phyloP scores from a whole-genome alignment of 2,329 filamentous ascomycete genomes.

The Colletotrichum lupini region DNA sequence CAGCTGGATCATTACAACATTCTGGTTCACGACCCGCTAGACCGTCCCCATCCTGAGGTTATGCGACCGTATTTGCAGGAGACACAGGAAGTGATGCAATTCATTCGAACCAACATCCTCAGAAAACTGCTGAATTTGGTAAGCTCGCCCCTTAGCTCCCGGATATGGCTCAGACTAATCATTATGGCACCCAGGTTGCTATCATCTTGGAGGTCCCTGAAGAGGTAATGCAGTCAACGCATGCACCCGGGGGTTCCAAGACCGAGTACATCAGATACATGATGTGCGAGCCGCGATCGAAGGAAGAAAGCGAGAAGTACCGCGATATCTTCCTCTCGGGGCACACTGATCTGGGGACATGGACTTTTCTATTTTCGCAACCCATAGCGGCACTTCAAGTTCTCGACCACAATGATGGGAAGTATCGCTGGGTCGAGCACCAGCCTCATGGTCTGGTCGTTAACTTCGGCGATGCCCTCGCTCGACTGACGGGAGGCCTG shows the following conservation, averaged over 20 bases:
- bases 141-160: not conserved
- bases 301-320: conserved; percentile 48
- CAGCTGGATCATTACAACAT: conserved; percentile 21
- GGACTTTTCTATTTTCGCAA: conserved; percentile 52
- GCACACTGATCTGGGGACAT: conserved; percentile 52
- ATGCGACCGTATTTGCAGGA: conserved; percentile 38
- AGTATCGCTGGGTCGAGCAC: conserved; percentile 39
- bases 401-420: conserved; percentile 43
- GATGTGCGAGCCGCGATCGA: conserved; percentile 49
- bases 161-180: too few species aligned
- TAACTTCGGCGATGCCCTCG: conserved; percentile 48
- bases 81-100: conserved; percentile 40
- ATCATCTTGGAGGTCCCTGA: conserved; percentile 45
- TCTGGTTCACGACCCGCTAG: conserved; percentile 40
- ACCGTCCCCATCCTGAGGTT: conserved; percentile 31
- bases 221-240: conserved; percentile 47
- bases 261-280: conserved; percentile 49
- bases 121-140: not conserved
- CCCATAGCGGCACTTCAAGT: conserved; percentile 52
- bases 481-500: conserved; percentile 43
- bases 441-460: conserved; percentile 47
- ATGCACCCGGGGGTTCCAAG: conserved; percentile 46
- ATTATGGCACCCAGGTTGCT: too few species aligned
- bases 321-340: conserved; percentile 51
- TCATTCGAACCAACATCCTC: conserved; percentile 43